Evolutionary conservation across 345 rosid genomes (phyloP).

Genomic region (Geranium brycei): DNA sequence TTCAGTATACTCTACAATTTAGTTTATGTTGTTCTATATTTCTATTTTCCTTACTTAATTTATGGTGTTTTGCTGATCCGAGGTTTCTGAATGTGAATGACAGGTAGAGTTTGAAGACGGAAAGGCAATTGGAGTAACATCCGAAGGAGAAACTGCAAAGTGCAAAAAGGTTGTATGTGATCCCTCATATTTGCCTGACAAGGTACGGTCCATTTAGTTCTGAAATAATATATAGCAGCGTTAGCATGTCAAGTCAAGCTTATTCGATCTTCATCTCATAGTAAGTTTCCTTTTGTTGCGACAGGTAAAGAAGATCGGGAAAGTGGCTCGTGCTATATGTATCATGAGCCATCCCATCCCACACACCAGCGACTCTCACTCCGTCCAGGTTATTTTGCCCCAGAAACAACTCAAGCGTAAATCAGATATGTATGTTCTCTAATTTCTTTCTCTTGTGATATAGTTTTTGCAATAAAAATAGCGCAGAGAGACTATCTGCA

Average conservation of each 20-base stretch:
- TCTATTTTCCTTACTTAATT: too few relatives aligned
- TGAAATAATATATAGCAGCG: not conserved
- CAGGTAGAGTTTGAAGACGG: constrained; percentile 78
- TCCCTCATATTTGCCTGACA: constrained; percentile 69
- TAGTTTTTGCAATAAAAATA: too few relatives aligned
- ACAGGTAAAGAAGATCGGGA: constrained; percentile 78
- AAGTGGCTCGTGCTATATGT: constrained; percentile 84
- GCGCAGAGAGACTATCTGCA: too few relatives aligned
- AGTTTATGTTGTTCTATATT: too few relatives aligned
- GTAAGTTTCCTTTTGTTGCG: not conserved
- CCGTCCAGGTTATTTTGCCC: constrained; percentile 82
- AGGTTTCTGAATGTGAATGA: constrained; percentile 1
- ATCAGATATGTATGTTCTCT: constrained; percentile 61
- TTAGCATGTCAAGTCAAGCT: not conserved
- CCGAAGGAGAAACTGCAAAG: constrained; percentile 84
- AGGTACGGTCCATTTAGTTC: constrained; percentile 29
- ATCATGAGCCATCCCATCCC: constrained; percentile 95
- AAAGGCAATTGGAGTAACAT: constrained; percentile 68
- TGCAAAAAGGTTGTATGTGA: constrained; percentile 89
- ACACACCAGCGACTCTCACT: constrained; percentile 69
- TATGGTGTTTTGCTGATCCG: not conserved
- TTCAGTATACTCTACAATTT: too few relatives aligned
- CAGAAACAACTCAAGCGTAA: constrained; percentile 90
- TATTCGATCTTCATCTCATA: not conserved
- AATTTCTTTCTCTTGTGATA: not conserved